A percentile compares a stretch with the other conserved stretches of the same genome.
Conservation (phyloP, 2,329 filamentous ascomycete species). For the Drechslerella stenobrocha region DNA sequence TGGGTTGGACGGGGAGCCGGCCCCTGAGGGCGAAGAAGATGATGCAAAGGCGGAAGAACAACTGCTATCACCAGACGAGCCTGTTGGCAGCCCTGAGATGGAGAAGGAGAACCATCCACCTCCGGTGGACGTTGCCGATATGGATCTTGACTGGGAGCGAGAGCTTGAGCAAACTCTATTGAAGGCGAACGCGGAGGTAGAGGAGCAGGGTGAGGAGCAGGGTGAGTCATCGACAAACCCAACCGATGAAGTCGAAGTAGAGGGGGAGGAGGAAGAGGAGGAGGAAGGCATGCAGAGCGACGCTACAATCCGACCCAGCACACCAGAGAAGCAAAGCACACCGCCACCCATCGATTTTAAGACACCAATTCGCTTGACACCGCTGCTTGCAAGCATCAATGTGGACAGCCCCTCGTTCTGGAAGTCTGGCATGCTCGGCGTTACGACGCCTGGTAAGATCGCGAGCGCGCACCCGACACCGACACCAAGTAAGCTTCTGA, state of each 20-base stretch:
- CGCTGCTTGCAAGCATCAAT: conserved; percentile 45
- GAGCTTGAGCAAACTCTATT: conserved; percentile 59
- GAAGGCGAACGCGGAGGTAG: conserved; percentile 61
- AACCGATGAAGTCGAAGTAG: conserved; percentile 2
- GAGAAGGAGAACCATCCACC: conserved; percentile 57
- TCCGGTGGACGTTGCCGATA: conserved; percentile 58
- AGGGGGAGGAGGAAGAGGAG: conserved; percentile 2
- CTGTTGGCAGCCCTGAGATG: conserved; percentile 49
- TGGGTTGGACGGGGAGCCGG: conserved; percentile 29
- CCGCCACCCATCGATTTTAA: conserved; percentile 33
- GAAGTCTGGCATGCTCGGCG: conserved; percentile 39
- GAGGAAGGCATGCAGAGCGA: conserved; percentile 11
- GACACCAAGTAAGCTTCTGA: conserved; percentile 36
- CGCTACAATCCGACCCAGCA: conserved; percentile 24
- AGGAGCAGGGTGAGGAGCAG: conserved; percentile 39
- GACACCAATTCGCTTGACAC: conserved; percentile 41
- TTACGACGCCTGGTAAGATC: conserved; percentile 41
- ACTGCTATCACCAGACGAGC: conserved; percentile 55
- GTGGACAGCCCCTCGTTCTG: conserved; percentile 45
- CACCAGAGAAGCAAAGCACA: conserved; percentile 31
- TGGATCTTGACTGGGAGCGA: conserved; percentile 60
- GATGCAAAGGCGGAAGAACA: conserved; percentile 60
- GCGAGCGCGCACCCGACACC: conserved; percentile 37
- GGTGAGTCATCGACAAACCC: conserved; percentile 12
- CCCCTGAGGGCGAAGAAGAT: conserved; percentile 34